Evolutionary conservation across 805 yeast genomes (phyloP).

Genomic region (Candida ulmi): DNA sequence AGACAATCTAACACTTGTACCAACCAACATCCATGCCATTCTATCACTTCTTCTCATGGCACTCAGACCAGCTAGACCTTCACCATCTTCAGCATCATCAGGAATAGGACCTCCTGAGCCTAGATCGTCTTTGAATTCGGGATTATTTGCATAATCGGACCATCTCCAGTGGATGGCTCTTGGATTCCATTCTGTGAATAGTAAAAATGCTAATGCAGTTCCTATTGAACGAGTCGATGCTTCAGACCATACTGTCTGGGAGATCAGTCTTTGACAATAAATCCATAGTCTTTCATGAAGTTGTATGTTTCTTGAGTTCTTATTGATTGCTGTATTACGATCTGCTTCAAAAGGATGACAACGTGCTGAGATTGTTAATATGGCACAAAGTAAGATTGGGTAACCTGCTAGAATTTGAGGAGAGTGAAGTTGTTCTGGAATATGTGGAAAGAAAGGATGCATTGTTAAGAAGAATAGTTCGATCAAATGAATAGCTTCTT

Average conservation of each 20-base stretch:
- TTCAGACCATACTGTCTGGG: slow-evolving; percentile 92
- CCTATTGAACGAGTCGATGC: slow-evolving; percentile 85
- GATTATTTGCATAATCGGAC: slow-evolving; percentile 73
- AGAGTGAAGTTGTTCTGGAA: slow-evolving; percentile 68
- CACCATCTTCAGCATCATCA: slow-evolving; percentile 29
- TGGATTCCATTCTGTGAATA: slow-evolving; percentile 95
- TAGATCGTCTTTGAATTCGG: slow-evolving; percentile 27
- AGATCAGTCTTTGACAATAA: slow-evolving; percentile 72
- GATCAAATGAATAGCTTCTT: slow-evolving; percentile 53
- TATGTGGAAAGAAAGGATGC: slow-evolving; percentile 88
- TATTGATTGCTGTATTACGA: slow-evolving; percentile 26
- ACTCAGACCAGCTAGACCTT: slow-evolving; percentile 65
- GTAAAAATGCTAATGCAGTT: slow-evolving; percentile 74
- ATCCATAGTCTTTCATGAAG: slow-evolving; percentile 82
- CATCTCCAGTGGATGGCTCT: slow-evolving; percentile 87
- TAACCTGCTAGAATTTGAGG: slow-evolving; percentile 64
- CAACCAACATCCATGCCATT: slow-evolving; percentile 92
- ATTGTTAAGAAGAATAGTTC: slow-evolving; percentile 64
- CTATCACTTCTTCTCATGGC: slow-evolving; percentile 84
- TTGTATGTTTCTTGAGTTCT: slow-evolving; percentile 41
- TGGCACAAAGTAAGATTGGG: slow-evolving; percentile 76
- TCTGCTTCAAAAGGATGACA: slow-evolving; percentile 56
- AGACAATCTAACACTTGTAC: slow-evolving; percentile 79
- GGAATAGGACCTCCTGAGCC: slow-evolving; percentile 5
- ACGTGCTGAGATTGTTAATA: slow-evolving; percentile 74